Conservation (phyloP, 106 monocot genomes). For the Alisma plantagoaquatica region DNA sequence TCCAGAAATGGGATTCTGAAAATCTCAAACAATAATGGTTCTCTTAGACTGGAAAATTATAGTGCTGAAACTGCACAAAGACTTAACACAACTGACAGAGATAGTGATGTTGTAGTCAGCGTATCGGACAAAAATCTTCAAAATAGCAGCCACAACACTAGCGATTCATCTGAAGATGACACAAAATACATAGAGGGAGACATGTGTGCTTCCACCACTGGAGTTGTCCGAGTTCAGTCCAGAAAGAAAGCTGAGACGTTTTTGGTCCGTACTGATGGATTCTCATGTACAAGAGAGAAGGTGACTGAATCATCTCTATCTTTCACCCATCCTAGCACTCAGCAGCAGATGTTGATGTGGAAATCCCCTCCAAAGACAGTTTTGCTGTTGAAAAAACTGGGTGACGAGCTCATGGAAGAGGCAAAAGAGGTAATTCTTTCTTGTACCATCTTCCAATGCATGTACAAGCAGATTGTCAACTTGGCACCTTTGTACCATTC, state of each 20-base stretch:
- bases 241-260: constrained; percentile 98
- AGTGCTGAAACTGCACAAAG: neutral
- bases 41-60: neutral
- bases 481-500: no score
- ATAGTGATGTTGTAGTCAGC: neutral
- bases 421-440: constrained; percentile 65
- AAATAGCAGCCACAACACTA: constrained; percentile 13
- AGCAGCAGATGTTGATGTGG: constrained; percentile 99
- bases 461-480: no score
- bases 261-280: constrained; percentile 91
- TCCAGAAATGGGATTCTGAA: neutral
- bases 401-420: constrained; percentile 91
- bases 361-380: constrained; percentile 95
- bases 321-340: constrained; percentile 99
- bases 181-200: constrained; percentile 39
- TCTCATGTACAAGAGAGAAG: constrained; percentile 93
- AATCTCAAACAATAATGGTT: neutral
- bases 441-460: neutral
- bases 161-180: constrained; percentile 7
- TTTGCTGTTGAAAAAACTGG: constrained; percentile 81
- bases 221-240: constrained; percentile 94
- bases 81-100: neutral
- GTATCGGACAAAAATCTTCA: neutral
- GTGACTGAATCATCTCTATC: constrained; percentile 96
- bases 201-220: constrained; percentile 91